Conservation (phyloP, 345 rosid genomes). For the Capsella bursapastoris region DNA sequence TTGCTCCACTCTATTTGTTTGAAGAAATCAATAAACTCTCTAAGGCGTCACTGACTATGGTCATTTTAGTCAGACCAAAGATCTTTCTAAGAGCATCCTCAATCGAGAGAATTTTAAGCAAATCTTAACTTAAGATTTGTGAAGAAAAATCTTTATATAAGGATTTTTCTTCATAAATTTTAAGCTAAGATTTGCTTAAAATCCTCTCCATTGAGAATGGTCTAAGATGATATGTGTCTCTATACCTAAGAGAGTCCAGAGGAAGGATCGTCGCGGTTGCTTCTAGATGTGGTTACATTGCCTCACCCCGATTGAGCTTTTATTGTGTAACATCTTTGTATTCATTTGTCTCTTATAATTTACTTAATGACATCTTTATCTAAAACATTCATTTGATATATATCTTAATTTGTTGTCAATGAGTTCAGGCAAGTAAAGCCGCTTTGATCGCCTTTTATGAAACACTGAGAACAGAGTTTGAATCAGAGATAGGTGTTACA, state of each 20-base stretch:
- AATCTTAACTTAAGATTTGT: no score
- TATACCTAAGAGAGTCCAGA: constrained; percentile 48
- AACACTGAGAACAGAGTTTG: constrained; percentile 52
- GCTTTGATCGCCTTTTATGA: constrained; percentile 54
- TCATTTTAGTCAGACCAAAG: constrained; percentile 30
- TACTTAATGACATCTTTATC: no score
- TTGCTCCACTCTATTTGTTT: constrained; percentile 48
- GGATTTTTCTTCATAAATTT: no score
- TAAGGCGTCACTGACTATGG: constrained; percentile 53
- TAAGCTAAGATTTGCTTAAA: no score
- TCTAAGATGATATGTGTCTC: no score
- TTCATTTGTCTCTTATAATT: background rate
- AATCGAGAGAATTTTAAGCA: no score
- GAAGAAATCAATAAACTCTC: constrained; percentile 57
- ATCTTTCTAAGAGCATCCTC: no score
- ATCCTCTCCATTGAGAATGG: no score
- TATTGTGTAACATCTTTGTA: constrained; percentile 44
- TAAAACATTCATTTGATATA: no score
- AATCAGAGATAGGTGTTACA: constrained; percentile 51
- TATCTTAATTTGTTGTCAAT: no score
- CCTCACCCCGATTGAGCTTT: constrained; percentile 52
- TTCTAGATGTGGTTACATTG: constrained; percentile 52
- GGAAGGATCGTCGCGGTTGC: constrained; percentile 57
- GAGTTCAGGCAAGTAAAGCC: constrained; percentile 68
- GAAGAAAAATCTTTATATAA: no score